Conservation (phyloP, 2,329 filamentous ascomycete species). For the Tolypocladium tropicale region DNA sequence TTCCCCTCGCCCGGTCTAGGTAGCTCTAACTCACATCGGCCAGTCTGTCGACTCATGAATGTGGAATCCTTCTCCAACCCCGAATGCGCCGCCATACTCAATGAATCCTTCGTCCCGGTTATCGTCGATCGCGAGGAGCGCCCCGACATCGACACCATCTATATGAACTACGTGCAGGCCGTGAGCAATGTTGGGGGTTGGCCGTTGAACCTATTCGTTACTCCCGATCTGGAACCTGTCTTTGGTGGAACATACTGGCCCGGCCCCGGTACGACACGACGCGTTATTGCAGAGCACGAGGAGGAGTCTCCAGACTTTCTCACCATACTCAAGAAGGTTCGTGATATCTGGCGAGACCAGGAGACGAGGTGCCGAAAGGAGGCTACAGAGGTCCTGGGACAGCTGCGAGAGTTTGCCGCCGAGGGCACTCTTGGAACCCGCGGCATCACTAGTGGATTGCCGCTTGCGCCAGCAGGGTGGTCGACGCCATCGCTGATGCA, state of each 20-base stretch:
- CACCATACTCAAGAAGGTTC: conserved; percentile 70
- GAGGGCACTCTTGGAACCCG: conserved; percentile 63
- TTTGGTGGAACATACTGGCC: conserved; percentile 98
- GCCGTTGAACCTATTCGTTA: conserved; percentile 95
- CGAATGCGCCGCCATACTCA: conserved; percentile 72
- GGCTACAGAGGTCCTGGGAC: conserved; percentile 69
- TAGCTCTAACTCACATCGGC: background rate
- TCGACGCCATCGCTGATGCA: conserved; percentile 18
- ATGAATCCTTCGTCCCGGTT: conserved; percentile 80
- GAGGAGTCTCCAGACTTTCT: conserved; percentile 67
- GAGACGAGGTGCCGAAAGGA: conserved; percentile 74
- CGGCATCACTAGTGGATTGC: conserved; percentile 18
- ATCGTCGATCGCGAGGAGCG: conserved; percentile 90
- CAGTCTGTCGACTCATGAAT: conserved; percentile 83
- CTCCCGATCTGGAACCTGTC: conserved; percentile 82
- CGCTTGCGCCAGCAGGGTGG: conserved; percentile 19
- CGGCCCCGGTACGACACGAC: conserved; percentile 52
- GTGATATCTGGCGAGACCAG: conserved; percentile 68
- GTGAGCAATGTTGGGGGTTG: conserved; percentile 85
- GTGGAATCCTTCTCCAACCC: conserved; percentile 82
- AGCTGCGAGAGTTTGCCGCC: conserved; percentile 78
- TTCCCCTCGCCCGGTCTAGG: background rate
- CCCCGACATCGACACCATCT: conserved; percentile 88
- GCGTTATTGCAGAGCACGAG: conserved; percentile 26
- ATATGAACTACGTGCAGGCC: conserved; percentile 97